phyloP scores from a whole-genome alignment of 768 basidiomycete species.

The Suillus alpinus region DNA sequence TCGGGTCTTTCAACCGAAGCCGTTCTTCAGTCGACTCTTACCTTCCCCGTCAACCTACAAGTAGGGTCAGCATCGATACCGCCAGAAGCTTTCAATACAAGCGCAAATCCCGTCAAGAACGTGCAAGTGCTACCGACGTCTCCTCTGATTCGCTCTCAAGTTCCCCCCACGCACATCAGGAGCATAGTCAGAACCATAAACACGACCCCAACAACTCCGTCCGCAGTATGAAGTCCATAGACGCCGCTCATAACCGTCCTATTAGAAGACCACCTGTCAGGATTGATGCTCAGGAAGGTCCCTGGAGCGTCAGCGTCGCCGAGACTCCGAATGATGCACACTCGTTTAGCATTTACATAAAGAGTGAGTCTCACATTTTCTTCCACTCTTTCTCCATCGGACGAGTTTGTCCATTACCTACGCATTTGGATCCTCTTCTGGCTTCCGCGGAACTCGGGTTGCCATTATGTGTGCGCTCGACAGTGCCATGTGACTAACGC shows the following conservation, averaged over 20 bases:
- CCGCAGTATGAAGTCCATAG: slow-evolving; percentile 43
- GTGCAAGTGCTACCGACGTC: slow-evolving; percentile 37
- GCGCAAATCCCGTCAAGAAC: slow-evolving; percentile 35
- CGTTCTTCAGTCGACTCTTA: slow-evolving; percentile 27
- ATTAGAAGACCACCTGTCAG: slow-evolving; percentile 52
- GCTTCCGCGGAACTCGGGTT: slow-evolving; percentile 26
- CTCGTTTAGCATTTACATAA: slow-evolving; percentile 80
- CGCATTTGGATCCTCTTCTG: slow-evolving; percentile 18
- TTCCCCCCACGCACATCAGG: slow-evolving; percentile 31
- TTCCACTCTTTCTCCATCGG: slow-evolving; percentile 21
- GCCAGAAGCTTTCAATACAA: slow-evolving; percentile 34
- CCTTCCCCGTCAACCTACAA: slow-evolving; percentile 26
- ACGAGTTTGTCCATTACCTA: slow-evolving; percentile 15
- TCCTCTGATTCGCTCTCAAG: slow-evolving; percentile 30
- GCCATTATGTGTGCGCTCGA: slow-evolving; percentile 15
- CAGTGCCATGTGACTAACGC: slow-evolving; percentile 14
- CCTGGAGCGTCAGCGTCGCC: slow-evolving; percentile 87
- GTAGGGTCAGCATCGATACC: slow-evolving; percentile 46
- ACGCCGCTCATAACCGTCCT: slow-evolving; percentile 40
- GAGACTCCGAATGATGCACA: slow-evolving; percentile 74
- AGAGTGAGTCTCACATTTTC: slow-evolving; percentile 58
- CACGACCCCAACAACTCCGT: slow-evolving; percentile 20
- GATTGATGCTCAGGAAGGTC: slow-evolving; percentile 74
- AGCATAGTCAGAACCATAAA: slow-evolving; percentile 8
- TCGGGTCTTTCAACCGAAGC: slow-evolving; percentile 36